Percentiles rank a stretch among this genome's conserved stretches.
These are phyloP conservation scores for Phylloboletellus chloephorus DNA, from an alignment of 1,284 basidiomycete species.

Conservation along the genomic window DNA sequence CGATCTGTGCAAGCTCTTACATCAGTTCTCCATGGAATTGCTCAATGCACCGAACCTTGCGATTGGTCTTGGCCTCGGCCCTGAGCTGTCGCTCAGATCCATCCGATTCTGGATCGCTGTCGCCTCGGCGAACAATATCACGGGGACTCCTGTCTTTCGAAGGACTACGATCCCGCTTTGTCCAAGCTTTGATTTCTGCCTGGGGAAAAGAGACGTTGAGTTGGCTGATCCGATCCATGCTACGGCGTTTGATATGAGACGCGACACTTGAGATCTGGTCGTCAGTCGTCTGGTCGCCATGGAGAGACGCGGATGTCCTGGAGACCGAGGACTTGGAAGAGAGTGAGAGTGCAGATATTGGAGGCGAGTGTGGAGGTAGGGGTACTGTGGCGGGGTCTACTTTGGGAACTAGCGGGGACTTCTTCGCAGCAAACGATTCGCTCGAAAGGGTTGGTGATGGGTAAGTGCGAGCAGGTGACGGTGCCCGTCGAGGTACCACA, in stretches of 20 bases:
- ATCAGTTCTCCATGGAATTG: slow-evolving; percentile 5
- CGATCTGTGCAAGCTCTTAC: slow-evolving; percentile 48
- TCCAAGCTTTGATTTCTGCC: slow-evolving; percentile 2
- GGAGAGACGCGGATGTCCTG: slow-evolving; percentile 41
- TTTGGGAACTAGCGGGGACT: slow-evolving; percentile 28
- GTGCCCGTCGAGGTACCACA: slow-evolving; percentile 34
- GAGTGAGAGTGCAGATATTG: slow-evolving; percentile 61
- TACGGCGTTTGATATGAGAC: slow-evolving; percentile 12
- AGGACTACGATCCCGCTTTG: slow-evolving; percentile 19
- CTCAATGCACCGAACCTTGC: slow-evolving; percentile 51
- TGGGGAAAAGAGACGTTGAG: slow-evolving; percentile 11
- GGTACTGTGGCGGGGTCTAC: slow-evolving; percentile 53
- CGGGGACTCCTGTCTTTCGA: slow-evolving; percentile 17
- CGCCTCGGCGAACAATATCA: slow-evolving; percentile 13
- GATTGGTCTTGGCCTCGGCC: slow-evolving; percentile 69
- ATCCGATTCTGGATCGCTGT: slow-evolving; percentile 33
- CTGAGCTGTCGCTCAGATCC: slow-evolving; percentile 51
- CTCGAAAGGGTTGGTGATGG: slow-evolving; percentile 34
- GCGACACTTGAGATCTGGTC: slow-evolving; percentile 22
- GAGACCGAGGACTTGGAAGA: slow-evolving; percentile 65
- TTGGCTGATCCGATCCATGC: slow-evolving; percentile 12
- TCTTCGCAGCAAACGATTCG: slow-evolving; percentile 30
- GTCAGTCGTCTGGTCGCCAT: slow-evolving; percentile 32
- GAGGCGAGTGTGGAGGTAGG: slow-evolving; percentile 62
- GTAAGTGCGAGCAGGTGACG: slow-evolving; percentile 31